Conservation (phyloP, 352 stramenopile species). For the Globisporangium cystogenes region DNA sequence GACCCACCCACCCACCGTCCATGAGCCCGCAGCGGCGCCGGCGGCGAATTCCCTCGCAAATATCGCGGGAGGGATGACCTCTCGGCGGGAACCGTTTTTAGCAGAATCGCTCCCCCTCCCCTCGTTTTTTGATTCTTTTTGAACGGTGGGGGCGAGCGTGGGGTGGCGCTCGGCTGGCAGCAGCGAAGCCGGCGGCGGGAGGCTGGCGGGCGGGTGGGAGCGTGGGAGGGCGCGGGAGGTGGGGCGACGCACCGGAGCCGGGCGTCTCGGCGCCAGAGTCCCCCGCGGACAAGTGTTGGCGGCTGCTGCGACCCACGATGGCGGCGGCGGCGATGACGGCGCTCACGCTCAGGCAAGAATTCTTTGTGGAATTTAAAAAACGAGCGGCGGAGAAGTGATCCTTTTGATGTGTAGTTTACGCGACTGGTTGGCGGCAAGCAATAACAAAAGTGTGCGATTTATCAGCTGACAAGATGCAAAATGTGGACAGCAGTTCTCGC, state of each 20-base stretch:
- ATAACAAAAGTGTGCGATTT: neutral
- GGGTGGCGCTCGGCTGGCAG: neutral
- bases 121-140: no score
- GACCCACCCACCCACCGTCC: neutral
- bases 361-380: neutral
- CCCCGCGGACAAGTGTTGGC: neutral
- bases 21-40: neutral
- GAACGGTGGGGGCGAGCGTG: neutral
- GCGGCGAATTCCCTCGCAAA: neutral
- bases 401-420: neutral
- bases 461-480: neutral
- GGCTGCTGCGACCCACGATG: neutral
- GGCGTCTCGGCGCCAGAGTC: neutral
- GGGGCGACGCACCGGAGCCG: neutral
- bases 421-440: neutral
- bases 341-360: neutral
- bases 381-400: neutral
- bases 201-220: slow-evolving; percentile 4
- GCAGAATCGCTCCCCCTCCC: neutral
- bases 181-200: no score
- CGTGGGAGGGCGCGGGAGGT: neutral
- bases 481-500: neutral
- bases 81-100: slow-evolving; percentile 1
- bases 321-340: no score
- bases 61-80: slow-evolving; percentile 1